A percentile compares a stretch with the other conserved stretches of the same genome.
Conservation (phyloP, 805 yeast species). For the Teunomyces funiuensis region DNA sequence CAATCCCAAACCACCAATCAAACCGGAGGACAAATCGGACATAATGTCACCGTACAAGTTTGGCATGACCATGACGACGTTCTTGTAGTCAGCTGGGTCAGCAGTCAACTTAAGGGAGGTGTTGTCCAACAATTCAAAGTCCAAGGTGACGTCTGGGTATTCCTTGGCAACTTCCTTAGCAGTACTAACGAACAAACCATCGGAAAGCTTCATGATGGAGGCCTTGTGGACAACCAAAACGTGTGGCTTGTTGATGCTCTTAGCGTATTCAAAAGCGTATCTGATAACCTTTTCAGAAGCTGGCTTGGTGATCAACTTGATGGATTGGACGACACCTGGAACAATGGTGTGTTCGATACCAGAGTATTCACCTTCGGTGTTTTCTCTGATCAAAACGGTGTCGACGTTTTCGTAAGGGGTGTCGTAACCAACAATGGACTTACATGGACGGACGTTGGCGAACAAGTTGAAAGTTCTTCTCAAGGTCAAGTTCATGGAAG, state of each 20-base stretch:
- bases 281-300: conserved; percentile 96
- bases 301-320: conserved; percentile 92
- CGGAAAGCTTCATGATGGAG: conserved; percentile 96
- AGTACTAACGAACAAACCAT: conserved; percentile 91
- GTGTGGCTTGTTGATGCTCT: conserved; percentile 80
- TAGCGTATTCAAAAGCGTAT: conserved; percentile 96
- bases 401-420: conserved; percentile 90
- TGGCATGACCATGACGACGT: conserved; percentile 97
- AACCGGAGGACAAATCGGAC: conserved; percentile 96
- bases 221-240: conserved; percentile 97
- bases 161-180: conserved; percentile 88
- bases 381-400: conserved; percentile 95
- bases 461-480: conserved; percentile 95
- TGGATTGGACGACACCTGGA: conserved; percentile 98
- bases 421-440: conserved; percentile 87
- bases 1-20: conserved; percentile 97
- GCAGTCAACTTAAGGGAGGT: conserved; percentile 87
- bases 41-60: conserved; percentile 98
- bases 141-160: conserved; percentile 85
- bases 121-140: conserved; percentile 90
- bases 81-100: conserved; percentile 84
- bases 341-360: conserved; percentile 98
- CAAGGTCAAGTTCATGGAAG: conserved; percentile 93
- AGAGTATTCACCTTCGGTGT: conserved; percentile 99
- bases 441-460: conserved; percentile 97